Evolutionary conservation across 179 eudicot genomes (phyloP).

Genomic region (Patellifolia procumbens): DNA sequence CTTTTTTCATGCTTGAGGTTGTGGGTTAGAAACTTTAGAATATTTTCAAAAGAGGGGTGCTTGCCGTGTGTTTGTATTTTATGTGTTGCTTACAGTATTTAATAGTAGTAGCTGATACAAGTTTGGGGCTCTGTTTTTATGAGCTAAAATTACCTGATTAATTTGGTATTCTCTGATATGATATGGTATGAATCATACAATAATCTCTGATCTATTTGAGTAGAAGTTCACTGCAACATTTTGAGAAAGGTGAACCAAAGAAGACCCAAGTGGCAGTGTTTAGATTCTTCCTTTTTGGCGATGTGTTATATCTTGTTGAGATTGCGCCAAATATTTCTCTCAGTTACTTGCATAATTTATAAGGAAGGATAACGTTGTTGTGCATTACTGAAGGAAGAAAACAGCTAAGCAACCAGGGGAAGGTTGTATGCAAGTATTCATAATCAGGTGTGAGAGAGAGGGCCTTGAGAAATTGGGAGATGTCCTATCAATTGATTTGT

Average conservation of each 20-base stretch:
- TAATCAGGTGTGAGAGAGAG: not conserved
- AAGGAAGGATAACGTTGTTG: not conserved
- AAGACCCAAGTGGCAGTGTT: too few species aligned
- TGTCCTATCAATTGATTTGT: not conserved
- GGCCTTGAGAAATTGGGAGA: not conserved
- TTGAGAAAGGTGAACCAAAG: too few species aligned
- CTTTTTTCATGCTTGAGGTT: too few species aligned
- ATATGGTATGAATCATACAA: not conserved
- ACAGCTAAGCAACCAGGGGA: not conserved
- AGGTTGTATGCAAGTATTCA: not conserved
- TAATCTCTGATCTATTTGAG: not conserved
- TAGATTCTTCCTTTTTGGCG: too few species aligned
- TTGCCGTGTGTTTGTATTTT: too few species aligned
- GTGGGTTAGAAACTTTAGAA: too few species aligned
- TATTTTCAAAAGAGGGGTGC: too few species aligned
- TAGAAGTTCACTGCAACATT: not conserved
- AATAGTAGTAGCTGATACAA: too few species aligned
- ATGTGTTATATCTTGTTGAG: not conserved
- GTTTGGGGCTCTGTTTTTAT: not conserved
- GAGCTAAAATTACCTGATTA: not conserved
- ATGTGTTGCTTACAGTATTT: too few species aligned
- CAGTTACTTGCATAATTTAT: not conserved
- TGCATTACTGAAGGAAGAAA: not conserved
- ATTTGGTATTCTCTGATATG: not conserved
- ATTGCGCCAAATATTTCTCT: not conserved